These are phyloP conservation scores for Dendryphion nanum DNA, from an alignment of 2,329 filamentous ascomycete genomes.

Conservation along the genomic window DNA sequence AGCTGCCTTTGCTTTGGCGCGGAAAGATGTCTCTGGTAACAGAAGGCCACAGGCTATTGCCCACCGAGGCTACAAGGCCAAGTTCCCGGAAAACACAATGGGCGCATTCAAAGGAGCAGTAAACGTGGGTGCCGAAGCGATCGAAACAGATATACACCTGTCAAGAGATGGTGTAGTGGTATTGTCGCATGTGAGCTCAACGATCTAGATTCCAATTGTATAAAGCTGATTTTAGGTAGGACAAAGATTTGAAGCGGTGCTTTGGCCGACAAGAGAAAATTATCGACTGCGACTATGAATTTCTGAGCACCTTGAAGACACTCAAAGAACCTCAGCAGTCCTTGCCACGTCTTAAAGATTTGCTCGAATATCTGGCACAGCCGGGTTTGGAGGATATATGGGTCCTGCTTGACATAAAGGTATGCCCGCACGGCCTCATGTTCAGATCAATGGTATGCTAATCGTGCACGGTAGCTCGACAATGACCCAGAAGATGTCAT, in stretches of 20 bases:
- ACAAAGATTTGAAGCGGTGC: slow-evolving; percentile 74
- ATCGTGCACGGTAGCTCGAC: slow-evolving; percentile 54
- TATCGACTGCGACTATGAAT: slow-evolving; percentile 72
- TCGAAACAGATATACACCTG: slow-evolving; percentile 88
- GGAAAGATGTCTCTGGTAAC: slow-evolving; percentile 34
- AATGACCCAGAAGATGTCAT: slow-evolving; percentile 72
- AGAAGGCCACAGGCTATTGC: slow-evolving; percentile 69
- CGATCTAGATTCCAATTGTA: neutral
- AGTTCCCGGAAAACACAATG: slow-evolving; percentile 84
- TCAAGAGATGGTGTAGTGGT: slow-evolving; percentile 82
- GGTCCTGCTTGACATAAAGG: slow-evolving; percentile 87
- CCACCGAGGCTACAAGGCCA: slow-evolving; percentile 75
- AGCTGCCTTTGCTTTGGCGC: slow-evolving; percentile 37
- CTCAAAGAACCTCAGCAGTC: slow-evolving; percentile 64
- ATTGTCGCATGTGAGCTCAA: slow-evolving; percentile 67
- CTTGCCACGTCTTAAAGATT: slow-evolving; percentile 72
- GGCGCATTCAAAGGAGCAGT: slow-evolving; percentile 73
- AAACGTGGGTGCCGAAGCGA: slow-evolving; percentile 69
- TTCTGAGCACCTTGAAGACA: slow-evolving; percentile 68
- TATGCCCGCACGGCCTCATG: slow-evolving; percentile 41
- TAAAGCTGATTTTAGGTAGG: slow-evolving; percentile 47
- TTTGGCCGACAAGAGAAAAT: slow-evolving; percentile 74
- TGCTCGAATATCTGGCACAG: slow-evolving; percentile 68
- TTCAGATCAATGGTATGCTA: neutral
- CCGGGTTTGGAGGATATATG: slow-evolving; percentile 68